Evolutionary conservation across 768 basidiomycete genomes (phyloP).

Genomic region (Astraeus odoratus): DNA sequence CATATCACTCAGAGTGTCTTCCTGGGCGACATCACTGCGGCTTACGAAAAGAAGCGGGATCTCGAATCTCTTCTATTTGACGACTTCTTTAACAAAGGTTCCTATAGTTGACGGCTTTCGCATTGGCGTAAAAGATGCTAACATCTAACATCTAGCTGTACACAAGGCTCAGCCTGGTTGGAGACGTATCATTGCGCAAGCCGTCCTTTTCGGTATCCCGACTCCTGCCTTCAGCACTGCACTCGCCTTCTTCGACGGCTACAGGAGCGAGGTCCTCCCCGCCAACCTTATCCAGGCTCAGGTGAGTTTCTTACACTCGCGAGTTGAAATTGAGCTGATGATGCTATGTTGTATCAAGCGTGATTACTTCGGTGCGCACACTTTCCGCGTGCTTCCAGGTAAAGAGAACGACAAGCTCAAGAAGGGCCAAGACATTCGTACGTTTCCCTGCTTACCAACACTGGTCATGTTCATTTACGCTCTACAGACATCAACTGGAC

Average conservation of each 20-base stretch:
- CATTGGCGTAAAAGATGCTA: conserved; percentile 1
- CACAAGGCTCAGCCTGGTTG: conserved; percentile 96
- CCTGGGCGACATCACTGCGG: conserved; percentile 85
- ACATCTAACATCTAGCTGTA: conserved; percentile 45
- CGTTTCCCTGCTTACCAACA: conserved; percentile 27
- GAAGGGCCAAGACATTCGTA: conserved; percentile 81
- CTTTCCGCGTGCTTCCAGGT: conserved; percentile 90
- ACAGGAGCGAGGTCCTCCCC: conserved; percentile 90
- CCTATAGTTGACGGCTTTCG: conserved; percentile 1
- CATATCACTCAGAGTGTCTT: conserved; percentile 65
- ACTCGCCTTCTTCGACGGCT: conserved; percentile 97
- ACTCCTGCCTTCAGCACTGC: conserved; percentile 98
- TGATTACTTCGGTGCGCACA: conserved; percentile 99
- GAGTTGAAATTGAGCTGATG: not conserved
- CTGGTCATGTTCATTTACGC: conserved; percentile 2
- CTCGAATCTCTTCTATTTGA: conserved; percentile 93
- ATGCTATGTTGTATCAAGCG: conserved; percentile 41
- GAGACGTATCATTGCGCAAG: conserved; percentile 95
- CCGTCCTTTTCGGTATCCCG: conserved; percentile 95
- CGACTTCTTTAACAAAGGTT: conserved; percentile 95
- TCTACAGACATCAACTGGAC: conserved; percentile 93
- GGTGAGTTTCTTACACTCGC: conserved; percentile 31
- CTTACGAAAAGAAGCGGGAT: conserved; percentile 77
- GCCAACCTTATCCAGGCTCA: conserved; percentile 95
- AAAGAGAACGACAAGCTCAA: conserved; percentile 83